Base-by-base conservation (phyloP, 495 filamentous ascomycete genomes). In the Neurospora sp. region DNA sequence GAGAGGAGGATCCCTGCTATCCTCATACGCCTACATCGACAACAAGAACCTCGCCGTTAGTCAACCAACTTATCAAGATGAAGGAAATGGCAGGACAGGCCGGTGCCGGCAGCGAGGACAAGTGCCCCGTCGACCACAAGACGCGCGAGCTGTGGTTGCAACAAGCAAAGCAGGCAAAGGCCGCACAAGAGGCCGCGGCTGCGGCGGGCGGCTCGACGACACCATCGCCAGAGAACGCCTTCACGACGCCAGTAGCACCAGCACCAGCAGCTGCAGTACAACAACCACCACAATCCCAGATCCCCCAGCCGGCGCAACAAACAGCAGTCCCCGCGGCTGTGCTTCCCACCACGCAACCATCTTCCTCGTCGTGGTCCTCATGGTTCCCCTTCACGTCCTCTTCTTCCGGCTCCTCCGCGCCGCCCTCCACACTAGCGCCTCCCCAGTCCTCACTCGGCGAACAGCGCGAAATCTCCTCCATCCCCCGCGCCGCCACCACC, bases 101-200 rank as follows among this genome's bases (percentile, higher is more conserved):
- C n/a, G 42, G 20, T 8, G 75, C 70, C 22, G 77, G 40, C 22
- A 78, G 66, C 11, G 79, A 83, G 40, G 82, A 81, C 70, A 84
- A 85, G 74, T 98, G 96, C 77, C 96, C 96, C 3, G 92, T 98
- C 74, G 94, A 97, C 82, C 92, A 92, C 78, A 91, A 92, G 77
- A 92, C 94, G 37, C 90, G 95, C 73, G 89, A 91, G 75, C 85
- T 91, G 73, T 99, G 94, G 94, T 85, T 98, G 38, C 81, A 79
- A 40, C 81, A 85, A 73, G 83, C 84, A 7, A 61, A 61, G 53
- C 80, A 81, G 16, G 73, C 76, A 73, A 72, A 74, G 4, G 59
- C 69, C 14, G 71, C 59, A 61, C 61, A 69, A 22, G 44, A 59
- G 35, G 31, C 68, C 40, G 46, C 70, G 14, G 37, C 68, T 5